Percentiles rank a stretch among this genome's conserved stretches.
Evolutionary conservation across 805 yeast genomes (phyloP).

Genomic region (Cyberlindnera meyerae): DNA sequence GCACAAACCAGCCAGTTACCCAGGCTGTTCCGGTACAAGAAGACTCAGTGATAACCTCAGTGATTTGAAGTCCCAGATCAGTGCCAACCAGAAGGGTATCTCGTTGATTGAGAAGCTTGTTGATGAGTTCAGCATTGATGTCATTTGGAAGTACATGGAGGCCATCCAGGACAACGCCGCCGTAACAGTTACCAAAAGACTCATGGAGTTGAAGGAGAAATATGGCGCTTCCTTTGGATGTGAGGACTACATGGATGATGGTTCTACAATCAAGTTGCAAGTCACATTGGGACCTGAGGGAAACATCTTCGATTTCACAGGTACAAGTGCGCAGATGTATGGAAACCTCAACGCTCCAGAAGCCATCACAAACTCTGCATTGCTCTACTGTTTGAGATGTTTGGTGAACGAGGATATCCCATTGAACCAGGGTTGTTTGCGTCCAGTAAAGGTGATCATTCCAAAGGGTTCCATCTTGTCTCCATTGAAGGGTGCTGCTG

Average conservation of each 20-base stretch:
- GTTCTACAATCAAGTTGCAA: constrained; percentile 57
- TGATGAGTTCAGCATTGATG: constrained; percentile 53
- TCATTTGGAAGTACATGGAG: constrained; percentile 67
- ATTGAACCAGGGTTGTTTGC: constrained; percentile 50
- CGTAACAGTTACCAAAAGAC: constrained; percentile 54
- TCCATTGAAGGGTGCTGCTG: constrained; percentile 84
- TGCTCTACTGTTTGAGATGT: constrained; percentile 80
- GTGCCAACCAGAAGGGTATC: constrained; percentile 87
- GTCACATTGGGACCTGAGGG: constrained; percentile 44
- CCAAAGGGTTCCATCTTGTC: constrained; percentile 62
- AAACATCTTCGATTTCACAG: constrained; percentile 78
- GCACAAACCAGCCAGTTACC: constrained; percentile 70
- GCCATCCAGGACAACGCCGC: constrained; percentile 83
- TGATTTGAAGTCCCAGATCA: constrained; percentile 79
- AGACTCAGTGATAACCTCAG: constrained; percentile 78
- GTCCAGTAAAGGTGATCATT: constrained; percentile 48
- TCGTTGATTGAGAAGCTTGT: constrained; percentile 55
- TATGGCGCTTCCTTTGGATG: constrained; percentile 41
- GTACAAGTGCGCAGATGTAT: constrained; percentile 81
- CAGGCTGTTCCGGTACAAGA: constrained; percentile 89
- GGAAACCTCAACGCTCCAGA: constrained; percentile 91
- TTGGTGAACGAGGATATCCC: constrained; percentile 54
- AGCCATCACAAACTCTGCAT: constrained; percentile 85
- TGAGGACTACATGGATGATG: constrained; percentile 75
- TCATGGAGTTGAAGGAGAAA: constrained; percentile 41